Conservation (phyloP, 2,329 filamentous ascomycete species). For the Epichloe scottii region DNA sequence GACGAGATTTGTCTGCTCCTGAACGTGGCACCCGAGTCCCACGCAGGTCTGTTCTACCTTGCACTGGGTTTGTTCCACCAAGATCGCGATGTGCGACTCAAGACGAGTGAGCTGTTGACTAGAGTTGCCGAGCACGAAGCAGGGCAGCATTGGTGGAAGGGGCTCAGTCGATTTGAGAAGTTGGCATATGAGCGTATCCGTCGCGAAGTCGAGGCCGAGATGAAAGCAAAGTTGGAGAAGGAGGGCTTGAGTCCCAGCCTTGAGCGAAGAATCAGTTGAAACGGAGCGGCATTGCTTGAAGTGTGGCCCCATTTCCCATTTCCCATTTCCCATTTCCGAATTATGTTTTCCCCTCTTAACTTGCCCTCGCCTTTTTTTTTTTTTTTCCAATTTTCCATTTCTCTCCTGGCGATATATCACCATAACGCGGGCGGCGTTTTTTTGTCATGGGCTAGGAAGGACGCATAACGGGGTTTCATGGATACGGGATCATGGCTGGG, state of each 20-base stretch:
- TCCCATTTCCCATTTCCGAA: too few species aligned
- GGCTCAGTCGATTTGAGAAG: slow-evolving; percentile 77
- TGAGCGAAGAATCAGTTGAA: slow-evolving; percentile 38
- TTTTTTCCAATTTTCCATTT: background rate
- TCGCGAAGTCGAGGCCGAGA: slow-evolving; percentile 47
- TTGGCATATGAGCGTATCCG: slow-evolving; percentile 71
- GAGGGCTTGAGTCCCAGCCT: slow-evolving; percentile 27
- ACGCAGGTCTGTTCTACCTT: slow-evolving; percentile 82
- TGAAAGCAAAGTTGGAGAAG: slow-evolving; percentile 32
- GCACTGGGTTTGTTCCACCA: slow-evolving; percentile 88
- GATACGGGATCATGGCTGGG: background rate
- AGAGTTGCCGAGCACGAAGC: slow-evolving; percentile 77
- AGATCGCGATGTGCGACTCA: slow-evolving; percentile 62
- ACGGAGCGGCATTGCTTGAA: background rate
- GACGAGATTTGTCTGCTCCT: slow-evolving; percentile 78
- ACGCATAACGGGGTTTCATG: slow-evolving; percentile 5
- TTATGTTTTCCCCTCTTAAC: background rate
- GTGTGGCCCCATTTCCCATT: background rate
- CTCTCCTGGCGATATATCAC: background rate
- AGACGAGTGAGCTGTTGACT: slow-evolving; percentile 68
- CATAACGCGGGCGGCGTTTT: slow-evolving; percentile 4
- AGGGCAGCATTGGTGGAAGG: slow-evolving; percentile 84
- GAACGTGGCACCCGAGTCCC: slow-evolving; percentile 70
- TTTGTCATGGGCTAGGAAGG: background rate
- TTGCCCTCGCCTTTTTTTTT: background rate